Evolutionary conservation across 2,329 filamentous ascomycete species (phyloP), one percentile per base, ranked within the genome.

Genomic region (Emergomyces africanus): DNA sequence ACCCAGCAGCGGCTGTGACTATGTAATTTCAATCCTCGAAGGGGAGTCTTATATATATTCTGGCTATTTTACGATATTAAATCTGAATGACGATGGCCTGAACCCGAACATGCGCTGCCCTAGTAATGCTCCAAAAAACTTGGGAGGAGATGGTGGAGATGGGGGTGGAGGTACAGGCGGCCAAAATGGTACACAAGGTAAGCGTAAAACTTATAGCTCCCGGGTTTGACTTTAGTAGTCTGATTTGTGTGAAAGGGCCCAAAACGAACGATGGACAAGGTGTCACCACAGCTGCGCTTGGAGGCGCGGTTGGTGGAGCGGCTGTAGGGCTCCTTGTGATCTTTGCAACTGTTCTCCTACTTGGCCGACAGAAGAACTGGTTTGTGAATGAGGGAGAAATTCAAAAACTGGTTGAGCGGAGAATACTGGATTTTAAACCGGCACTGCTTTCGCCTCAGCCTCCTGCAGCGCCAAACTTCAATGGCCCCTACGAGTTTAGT

Each of bases 1-100:
- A 30, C 60, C 61, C 14, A 55, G 42, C 20, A 63, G 55, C n/a
- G 60, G 57, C 33, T 63, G 60, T 44, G 61, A 61, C 44, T 63
- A 63, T 54, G 54, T 50, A 15, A 60, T 63, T 33, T 14, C 58
- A 5, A 9, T 61, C 48, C 57, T 55, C 12, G 58, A 60, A 39
- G n/a, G 10, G 8, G 23, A 61, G n/a, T 56, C 41, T 10, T 28
- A 30, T 9, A 51, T 51, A 5, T 28, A 58, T 46, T 63, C 61
- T 18, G 53, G 33, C 12, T 63, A 61, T 54, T 63, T 63, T 51
- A 55, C 57, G 12, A 61, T 63, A 33, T 51, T 61, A 44, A 61
- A 63, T 55, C 42, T 44, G 37, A 59, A 57, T 42, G 60, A 61
- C 20, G 58, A 59, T 49, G 60, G 58, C 30, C 30, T 63, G 28